These are phyloP conservation scores for Wallacemonas sp. DNA, from an alignment of 208 protist genomes.

Conservation along the genomic window DNA sequence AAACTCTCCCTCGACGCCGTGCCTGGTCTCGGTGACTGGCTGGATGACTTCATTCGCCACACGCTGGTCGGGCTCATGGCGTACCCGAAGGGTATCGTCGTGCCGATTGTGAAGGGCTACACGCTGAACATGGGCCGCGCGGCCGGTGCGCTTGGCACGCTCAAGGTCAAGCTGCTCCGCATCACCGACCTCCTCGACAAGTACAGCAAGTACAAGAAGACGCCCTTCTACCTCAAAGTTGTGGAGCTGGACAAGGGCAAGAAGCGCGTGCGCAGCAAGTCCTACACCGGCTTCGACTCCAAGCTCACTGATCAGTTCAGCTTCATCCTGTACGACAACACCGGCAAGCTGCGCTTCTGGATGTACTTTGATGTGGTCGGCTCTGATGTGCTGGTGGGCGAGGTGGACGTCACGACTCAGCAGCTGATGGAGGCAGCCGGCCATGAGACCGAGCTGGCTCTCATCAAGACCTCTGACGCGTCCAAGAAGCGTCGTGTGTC, in stretches of 20 bases:
- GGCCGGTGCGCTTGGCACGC: conserved; percentile 53
- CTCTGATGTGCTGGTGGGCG: conserved; percentile 53
- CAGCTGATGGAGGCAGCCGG: conserved; percentile 39
- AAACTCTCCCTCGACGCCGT: conserved; percentile 66
- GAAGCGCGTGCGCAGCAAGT: conserved; percentile 45
- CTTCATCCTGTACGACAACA: conserved; percentile 68
- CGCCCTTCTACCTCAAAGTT: conserved; percentile 72
- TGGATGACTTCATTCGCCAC: conserved; percentile 71
- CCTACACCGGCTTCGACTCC: conserved; percentile 55
- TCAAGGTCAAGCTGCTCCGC: conserved; percentile 49
- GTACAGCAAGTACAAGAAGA: conserved; percentile 60
- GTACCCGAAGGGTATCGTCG: conserved; percentile 55
- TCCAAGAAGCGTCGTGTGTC: conserved; percentile 36
- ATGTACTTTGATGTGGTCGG: conserved; percentile 74
- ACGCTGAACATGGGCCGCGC: conserved; percentile 34
- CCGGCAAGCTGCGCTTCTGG: conserved; percentile 55
- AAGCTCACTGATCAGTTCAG: conserved; percentile 50
- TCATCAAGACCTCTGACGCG: conserved; percentile 37
- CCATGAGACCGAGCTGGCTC: conserved; percentile 36
- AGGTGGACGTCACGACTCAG: conserved; percentile 46
- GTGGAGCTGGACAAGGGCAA: conserved; percentile 32
- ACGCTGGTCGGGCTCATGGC: conserved; percentile 62
- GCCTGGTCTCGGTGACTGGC: conserved; percentile 54
- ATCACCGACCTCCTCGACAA: conserved; percentile 45
- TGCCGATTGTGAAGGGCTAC: conserved; percentile 63